Evolutionary conservation across 805 yeast species (phyloP).

Genomic region (Danielozyma ontarioensis): DNA sequence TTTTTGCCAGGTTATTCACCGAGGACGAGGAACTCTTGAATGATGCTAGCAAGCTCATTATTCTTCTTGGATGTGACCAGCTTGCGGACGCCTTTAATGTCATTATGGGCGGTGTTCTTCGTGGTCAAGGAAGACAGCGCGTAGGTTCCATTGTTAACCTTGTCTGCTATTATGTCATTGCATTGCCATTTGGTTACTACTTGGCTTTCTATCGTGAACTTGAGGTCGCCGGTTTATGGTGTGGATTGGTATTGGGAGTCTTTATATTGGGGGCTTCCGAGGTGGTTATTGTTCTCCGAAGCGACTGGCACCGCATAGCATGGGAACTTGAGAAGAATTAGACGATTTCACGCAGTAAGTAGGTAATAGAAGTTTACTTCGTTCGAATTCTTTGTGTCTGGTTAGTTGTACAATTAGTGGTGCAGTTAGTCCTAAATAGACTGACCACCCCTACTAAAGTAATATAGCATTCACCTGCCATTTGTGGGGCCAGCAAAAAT

Average conservation of each 20-base stretch:
- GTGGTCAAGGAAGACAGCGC: constrained; percentile 84
- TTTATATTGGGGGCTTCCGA: not conserved
- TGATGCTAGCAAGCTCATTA: constrained; percentile 15
- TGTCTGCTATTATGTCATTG: constrained; percentile 63
- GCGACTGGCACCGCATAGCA: not conserved
- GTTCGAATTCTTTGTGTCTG: too few species aligned
- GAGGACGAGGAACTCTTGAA: constrained; percentile 6
- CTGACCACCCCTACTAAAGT: too few species aligned
- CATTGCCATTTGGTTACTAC: constrained; percentile 62
- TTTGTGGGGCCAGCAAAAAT: too few species aligned
- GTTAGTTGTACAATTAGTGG: too few species aligned
- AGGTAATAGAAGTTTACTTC: too few species aligned
- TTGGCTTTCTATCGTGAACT: constrained; percentile 43
- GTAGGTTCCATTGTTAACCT: constrained; percentile 71
- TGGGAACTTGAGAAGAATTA: not conserved
- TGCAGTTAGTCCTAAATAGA: too few species aligned
- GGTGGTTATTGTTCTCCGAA: not conserved
- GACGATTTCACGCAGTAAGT: too few species aligned
- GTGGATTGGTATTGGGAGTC: not conserved
- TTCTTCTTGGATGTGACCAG: constrained; percentile 64
- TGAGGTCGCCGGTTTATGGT: not conserved
- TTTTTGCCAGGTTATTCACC: constrained; percentile 8
- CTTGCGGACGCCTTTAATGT: constrained; percentile 68
- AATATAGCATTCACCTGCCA: too few species aligned
- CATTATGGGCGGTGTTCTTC: constrained; percentile 69